Evolutionary conservation across 345 rosid genomes (phyloP), one percentile per base, ranked within the genome.

Genomic region (Corchorus capsularis): DNA sequence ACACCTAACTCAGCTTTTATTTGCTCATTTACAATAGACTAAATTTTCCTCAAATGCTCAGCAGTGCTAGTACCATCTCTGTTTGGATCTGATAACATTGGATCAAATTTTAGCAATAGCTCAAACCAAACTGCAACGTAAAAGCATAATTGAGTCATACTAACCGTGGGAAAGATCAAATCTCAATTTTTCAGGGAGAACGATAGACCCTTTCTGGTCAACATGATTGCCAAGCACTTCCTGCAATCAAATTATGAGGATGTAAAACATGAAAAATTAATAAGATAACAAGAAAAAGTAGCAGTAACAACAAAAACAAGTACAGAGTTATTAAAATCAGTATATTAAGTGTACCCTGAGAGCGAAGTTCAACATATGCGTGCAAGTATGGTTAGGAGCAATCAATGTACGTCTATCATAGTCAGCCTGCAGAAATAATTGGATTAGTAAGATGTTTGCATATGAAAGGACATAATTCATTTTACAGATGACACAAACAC

Each of bases 181-280:
- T 86, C 99, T 88, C 80, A 96, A 73, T 77, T 96, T 96, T 84
- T 94, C 99, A 69, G 97, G 97, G 71, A 96, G 97, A 83, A 96
- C 98, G 54, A 94, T 90, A 53, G 99, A 96, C 76, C 98, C 99
- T 83, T 96, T 94, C 87, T 94, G 98, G 81, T 96, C 98, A 81
- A 96, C 88, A 81, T 96, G 99, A 87, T 88, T 81, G 12, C 98
- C 99, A 54, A 96, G 94, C 41, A 93, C 97, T 83, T 96, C 93
- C 99, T 96, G 88, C 71, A 77, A 61, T 78, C 63, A 78, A 69
- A 72, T 53, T 35, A 65, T 17, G 50, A 49, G 14, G 34, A 13
- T 39, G 45, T 57, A 53, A 79, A 79, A 50, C 17, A 63, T 45
- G 75, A 5, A n/a, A 20, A 35, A 41, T 34, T 13, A 46, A 39